Evolutionary conservation across 2,329 filamentous ascomycete genomes (phyloP), one percentile per base, ranked within the genome.

Genomic region (Pseudocercospora vitis): DNA sequence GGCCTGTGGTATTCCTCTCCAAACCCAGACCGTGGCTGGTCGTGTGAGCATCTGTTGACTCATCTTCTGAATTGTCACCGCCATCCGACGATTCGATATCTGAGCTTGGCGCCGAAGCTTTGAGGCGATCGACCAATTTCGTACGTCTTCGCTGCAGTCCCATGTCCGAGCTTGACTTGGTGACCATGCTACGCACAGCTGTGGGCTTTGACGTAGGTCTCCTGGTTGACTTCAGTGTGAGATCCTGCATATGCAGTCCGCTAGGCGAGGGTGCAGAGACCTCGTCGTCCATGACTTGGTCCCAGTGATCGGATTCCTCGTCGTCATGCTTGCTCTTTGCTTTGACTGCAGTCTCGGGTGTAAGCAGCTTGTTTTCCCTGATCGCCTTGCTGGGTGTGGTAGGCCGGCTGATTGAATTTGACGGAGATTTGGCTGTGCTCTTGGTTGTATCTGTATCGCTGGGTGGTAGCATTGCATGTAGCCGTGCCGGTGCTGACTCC

Each of bases 51-150:
- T 65, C 63, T 14, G 53, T 55, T 8, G 55, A 50, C 7, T 52
- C 40, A 6, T 57, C 52, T 18, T 45, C 40, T 9, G 60, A 57
- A n/a, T 59, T 59, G 2, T 62, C 61, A 12, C 49, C 57, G 21
- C 51, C 53, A 6, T 55, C 51, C 14, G 42, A 47, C 5, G 46
- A 48, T 11, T 65, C 66, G 11, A 48, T 52, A 6, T 65, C 64
- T 11, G 59, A 60, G 39, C 54, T 60, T 26, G 57, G 49, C n/a
- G 59, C 59, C 11, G 64, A 62, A 6, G 67, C 66, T 58, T 65
- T 70, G 21, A 71, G 50, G 4, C 65, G 66, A 58, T 71, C 68
- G 2, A 70, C 67, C 11, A 70, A 52, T 35, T 64, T 62, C 7
- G 61, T 57, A n/a, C 63, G 62, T 14, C 57, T 50, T 28, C 55